phyloP scores from a whole-genome alignment of 192 early-diverging fungal genomes.

The Diversispora epigaea region DNA sequence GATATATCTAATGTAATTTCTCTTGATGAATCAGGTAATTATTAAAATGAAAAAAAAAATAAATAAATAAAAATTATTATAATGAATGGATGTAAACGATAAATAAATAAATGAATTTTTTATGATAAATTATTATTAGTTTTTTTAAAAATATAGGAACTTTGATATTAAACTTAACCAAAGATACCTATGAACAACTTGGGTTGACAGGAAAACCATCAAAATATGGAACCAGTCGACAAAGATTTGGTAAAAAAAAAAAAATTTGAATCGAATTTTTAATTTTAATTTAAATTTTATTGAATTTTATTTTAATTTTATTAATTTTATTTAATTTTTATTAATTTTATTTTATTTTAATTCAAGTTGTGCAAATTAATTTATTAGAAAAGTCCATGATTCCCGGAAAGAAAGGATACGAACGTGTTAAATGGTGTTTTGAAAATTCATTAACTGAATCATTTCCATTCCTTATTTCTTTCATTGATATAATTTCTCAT shows the following conservation, averaged over 20 bases:
- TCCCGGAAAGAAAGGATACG: constrained; percentile 46
- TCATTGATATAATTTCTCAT: constrained; percentile 26
- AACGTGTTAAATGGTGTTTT: constrained; percentile 52
- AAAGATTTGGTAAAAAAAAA: constrained; percentile 41
- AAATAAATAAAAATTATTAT: background rate
- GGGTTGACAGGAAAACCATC: constrained; percentile 40
- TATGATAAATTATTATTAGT: background rate
- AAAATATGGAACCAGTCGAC: constrained; percentile 36
- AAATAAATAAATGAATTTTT: background rate
- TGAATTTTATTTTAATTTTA: background rate
- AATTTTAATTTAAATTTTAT: background rate
- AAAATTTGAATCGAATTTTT: too few species aligned
- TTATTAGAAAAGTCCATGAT: constrained; percentile 38
- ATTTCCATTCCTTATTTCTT: constrained; percentile 43
- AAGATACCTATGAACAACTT: constrained; percentile 48
- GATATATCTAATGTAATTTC: constrained; percentile 23
- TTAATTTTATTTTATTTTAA: background rate
- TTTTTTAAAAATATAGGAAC: constrained; percentile 37
- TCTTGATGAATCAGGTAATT: constrained; percentile 27
- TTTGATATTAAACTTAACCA: constrained; percentile 42
- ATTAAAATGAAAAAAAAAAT: too few species aligned
- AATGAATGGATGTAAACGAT: background rate
- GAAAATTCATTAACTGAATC: constrained; percentile 37
- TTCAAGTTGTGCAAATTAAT: constrained; percentile 44
- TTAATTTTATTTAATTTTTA: background rate